Conservation (phyloP, 2,329 filamentous ascomycete genomes). For the Aureobasidium zeae region DNA sequence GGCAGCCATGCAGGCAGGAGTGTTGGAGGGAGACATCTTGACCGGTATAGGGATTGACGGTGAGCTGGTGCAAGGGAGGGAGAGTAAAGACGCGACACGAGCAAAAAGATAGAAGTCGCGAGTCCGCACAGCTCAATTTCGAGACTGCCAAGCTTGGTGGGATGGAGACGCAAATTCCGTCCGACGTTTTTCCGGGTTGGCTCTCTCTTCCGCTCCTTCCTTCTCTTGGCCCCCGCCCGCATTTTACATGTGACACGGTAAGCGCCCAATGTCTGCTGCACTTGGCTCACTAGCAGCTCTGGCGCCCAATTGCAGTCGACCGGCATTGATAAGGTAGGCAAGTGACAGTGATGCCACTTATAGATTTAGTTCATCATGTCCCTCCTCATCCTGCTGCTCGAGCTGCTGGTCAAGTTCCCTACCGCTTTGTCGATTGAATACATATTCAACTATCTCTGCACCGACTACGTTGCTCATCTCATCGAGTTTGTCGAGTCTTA, state of each 20-base stretch:
- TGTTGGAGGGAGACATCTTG: conserved; percentile 93
- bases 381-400: conserved; percentile 11
- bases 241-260: conserved; percentile 10
- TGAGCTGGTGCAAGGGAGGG: conserved; percentile 18
- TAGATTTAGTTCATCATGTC: conserved; percentile 11
- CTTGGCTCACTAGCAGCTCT: neutral
- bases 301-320: conserved; percentile 1
- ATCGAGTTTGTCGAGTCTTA: conserved; percentile 23
- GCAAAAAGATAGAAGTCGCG: conserved; percentile 4
- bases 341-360: neutral
- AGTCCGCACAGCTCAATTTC: too few species aligned
- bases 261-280: conserved; percentile 4
- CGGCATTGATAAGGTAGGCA: neutral
- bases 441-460: conserved; percentile 19
- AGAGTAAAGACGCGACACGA: conserved; percentile 6
- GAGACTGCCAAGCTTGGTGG: too few species aligned
- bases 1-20: conserved; percentile 91
- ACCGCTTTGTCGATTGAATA: conserved; percentile 17
- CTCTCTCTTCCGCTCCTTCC: too few species aligned
- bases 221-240: too few species aligned
- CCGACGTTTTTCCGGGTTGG: neutral
- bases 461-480: conserved; percentile 22
- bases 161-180: neutral
- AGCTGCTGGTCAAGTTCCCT: conserved; percentile 17
- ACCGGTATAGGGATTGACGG: conserved; percentile 24